These are phyloP conservation scores for Mortierella antarctica DNA, from an alignment of 192 early-diverging fungal genomes.

Conservation along the genomic window DNA sequence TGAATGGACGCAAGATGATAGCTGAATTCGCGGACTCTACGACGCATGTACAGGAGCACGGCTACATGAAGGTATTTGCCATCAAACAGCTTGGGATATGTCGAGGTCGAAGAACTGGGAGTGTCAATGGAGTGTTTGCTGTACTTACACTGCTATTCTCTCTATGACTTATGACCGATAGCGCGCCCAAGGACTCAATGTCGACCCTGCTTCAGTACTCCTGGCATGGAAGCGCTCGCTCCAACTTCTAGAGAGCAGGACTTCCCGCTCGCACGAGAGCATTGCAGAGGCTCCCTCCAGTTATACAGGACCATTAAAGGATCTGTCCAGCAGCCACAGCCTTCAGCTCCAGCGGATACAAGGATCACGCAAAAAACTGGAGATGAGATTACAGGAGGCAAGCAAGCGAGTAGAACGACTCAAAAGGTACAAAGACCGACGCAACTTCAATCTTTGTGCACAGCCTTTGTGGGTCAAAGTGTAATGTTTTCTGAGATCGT, in stretches of 20 bases:
- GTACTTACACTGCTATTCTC: too few relatives aligned
- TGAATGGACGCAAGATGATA: not conserved
- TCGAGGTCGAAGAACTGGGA: too few relatives aligned
- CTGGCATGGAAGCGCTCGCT: slow-evolving; percentile 24
- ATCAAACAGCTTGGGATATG: too few relatives aligned
- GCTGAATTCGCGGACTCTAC: slow-evolving; percentile 1
- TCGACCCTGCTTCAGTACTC: slow-evolving; percentile 10
- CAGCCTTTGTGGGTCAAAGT: not conserved
- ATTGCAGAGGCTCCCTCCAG: not conserved
- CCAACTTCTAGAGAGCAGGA: slow-evolving; percentile 2
- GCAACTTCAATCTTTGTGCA: not conserved
- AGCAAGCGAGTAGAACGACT: slow-evolving; percentile 18
- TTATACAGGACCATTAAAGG: slow-evolving; percentile 1
- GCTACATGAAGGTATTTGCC: too few relatives aligned
- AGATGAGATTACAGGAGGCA: slow-evolving; percentile 9
- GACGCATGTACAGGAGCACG: not conserved
- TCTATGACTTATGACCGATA: not conserved
- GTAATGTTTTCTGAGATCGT: not conserved
- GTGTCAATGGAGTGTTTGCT: too few relatives aligned
- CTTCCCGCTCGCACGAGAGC: not conserved
- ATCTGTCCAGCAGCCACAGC: not conserved
- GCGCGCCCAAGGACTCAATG: not conserved
- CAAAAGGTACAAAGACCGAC: slow-evolving; percentile 4
- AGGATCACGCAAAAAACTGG: slow-evolving; percentile 6
- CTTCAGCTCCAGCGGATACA: slow-evolving; percentile 2